Evolutionary conservation across 1,284 basidiomycete genomes (phyloP), one percentile per base, ranked within the genome.

Genomic region (Irpex sp.): DNA sequence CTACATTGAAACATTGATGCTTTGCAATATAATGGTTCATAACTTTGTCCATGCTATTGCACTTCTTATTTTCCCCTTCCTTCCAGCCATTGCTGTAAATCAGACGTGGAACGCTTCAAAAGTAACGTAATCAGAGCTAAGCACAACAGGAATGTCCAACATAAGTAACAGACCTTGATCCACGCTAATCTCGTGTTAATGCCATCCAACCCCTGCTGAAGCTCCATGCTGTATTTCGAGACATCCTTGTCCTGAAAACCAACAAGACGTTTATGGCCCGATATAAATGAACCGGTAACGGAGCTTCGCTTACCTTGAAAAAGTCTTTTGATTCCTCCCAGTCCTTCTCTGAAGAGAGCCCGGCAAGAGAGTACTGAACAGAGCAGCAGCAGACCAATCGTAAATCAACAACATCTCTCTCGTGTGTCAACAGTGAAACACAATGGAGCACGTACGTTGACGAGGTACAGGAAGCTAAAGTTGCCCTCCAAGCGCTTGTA

Each of bases 291-390:
- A 49, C 26, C 5, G 46, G n/a, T 8, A 47, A 46, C 17, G 15
- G 13, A 19, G n/a, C 3, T 59, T 9, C 31, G n/a, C 51, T 57
- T 69, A 83, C 84, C 79, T 86, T 81, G 75, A 90, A 90, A 79
- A 92, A 95, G 2, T 73, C 79, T 61, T 86, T 83, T 33, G 87
- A 81, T 5, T 79, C 79, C 58, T 85, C 74, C 17, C 85, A 81
- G 76, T 97, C 95, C 65, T 86, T 76, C 67, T 88, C 78, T 21
- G 82, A 85, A 21, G 88, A 84, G 66, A 96, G 80, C 50, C 77
- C 76, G 36, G 77, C 76, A 75, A 93, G 85, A 5, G 87, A 79
- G 63, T 79, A 77, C 85, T 88, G n/a, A 26, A 46, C 31, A 49
- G 39, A 36, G 47, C 56, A 46, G 26, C 26, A 26, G 26, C 26